Percentiles rank a stretch among this genome's conserved stretches.
These are phyloP conservation scores for Biancaea sappan DNA, from an alignment of 306 rosid species.

Conservation along the genomic window DNA sequence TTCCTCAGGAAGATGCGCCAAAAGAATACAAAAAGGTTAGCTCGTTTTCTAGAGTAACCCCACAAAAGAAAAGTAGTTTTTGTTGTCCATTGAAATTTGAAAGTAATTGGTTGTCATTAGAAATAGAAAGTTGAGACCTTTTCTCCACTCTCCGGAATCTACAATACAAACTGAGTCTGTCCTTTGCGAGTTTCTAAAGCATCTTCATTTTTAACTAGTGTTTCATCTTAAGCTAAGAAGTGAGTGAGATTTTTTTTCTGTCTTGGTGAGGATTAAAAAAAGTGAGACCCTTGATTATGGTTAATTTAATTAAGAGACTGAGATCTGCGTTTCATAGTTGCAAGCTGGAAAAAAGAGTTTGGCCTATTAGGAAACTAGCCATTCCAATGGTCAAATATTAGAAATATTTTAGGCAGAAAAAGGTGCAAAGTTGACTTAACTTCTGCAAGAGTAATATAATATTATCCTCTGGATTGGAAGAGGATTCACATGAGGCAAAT, in stretches of 20 bases:
- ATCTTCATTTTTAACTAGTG: neutral
- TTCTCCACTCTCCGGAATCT: constrained; percentile 10
- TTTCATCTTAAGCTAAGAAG: neutral
- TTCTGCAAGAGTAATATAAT: neutral
- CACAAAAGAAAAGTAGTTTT: neutral
- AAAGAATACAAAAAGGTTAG: constrained; percentile 50
- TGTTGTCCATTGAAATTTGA: constrained; percentile 26
- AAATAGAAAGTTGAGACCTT: constrained; percentile 1
- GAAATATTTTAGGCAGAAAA: neutral
- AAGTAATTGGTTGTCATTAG: constrained; percentile 25
- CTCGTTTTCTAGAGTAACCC: constrained; percentile 18
- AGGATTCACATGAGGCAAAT: constrained; percentile 37
- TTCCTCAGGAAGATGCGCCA: constrained; percentile 43
- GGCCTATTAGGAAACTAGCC: neutral
- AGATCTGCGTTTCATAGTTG: neutral
- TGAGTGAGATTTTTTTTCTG: neutral
- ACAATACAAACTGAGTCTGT: neutral
- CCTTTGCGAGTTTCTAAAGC: neutral
- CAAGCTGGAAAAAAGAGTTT: neutral
- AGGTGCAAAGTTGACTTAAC: constrained; percentile 8
- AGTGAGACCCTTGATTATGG: constrained; percentile 18
- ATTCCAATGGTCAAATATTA: neutral
- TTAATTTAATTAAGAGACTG: neutral
- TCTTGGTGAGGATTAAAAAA: neutral
- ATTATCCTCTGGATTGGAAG: constrained; percentile 7